Evolutionary conservation across 1,139 yeast species (phyloP), one percentile per base, ranked within the genome.

Genomic region (Diutina pseudorugosa): DNA sequence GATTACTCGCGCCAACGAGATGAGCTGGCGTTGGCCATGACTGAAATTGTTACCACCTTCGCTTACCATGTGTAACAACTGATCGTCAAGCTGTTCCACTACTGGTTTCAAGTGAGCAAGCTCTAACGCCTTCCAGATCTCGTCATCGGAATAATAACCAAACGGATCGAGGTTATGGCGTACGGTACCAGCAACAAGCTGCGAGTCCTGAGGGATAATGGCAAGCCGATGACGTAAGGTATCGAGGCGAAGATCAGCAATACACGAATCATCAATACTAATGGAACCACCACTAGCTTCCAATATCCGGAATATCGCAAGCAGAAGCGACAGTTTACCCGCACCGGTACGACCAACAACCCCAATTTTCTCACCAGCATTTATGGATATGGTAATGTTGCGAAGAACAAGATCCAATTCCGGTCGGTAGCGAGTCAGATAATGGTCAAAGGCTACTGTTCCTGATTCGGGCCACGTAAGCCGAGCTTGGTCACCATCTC

Each of bases 11-110:
- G 91, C 87, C 40, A 87, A 69, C 57, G 93, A 85, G 65, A 87
- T 69, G 51, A 87, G 68, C 65, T 87, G 95, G 50, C 87, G 72
- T 63, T 87, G 94, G 1, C 95, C 95, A 50, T 81, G 82, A 0
- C 91, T 83, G 53, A 86, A 69, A 61, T 85, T 86, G 25, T 82
- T 70, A 0, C 95, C 95, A 47, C 87, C 83, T 61, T 85, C 94
- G 36, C 73, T 67, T 8, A 86, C 73, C 51, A 68, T 65, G 25
- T n/a, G 16, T 16, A 43, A 43, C n/a, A 43, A 21, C 18, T 25
- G n/a, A 5, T 16, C 47, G 9, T 21, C 33, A 3, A 43, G 30
- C n/a, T 14, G 21, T 52, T 57, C 62, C 19, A 70, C 61, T 47
- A 68, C 72, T 7, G 70, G 72, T 54, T 75, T 73, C 60, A 82